Base-by-base conservation (phyloP, 2,329 filamentous ascomycete genomes). In the Tolypocladium capitatum region DNA sequence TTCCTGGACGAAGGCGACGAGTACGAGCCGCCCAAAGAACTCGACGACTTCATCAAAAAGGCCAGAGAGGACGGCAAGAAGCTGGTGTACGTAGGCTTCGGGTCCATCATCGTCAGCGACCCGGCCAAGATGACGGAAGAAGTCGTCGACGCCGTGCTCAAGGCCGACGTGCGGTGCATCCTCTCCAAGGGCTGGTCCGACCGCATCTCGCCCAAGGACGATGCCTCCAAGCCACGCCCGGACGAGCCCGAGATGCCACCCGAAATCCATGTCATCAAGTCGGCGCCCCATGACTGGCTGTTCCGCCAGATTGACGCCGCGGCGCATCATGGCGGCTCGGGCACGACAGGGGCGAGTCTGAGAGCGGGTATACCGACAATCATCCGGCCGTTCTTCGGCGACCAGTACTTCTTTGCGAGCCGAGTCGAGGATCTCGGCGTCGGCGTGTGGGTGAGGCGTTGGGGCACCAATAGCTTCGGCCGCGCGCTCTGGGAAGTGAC, bases 141-240 rank as follows among this genome's bases (percentile, higher is more conserved):
- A n/a, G 86, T 98, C 6, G 83, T 97, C 35, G 87, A 95, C 51
- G 90, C 89, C 0, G 90, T 98, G 0, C 67, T 83, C 44, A 94
- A 90, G 63, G 88, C 92, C 2, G 92, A 94, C 57, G 89, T 98
- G 5, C 83, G 91, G 51, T 97, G 92, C 63, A 89, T 98, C 51
- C 70, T 98, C 10, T 94, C 88, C 41, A 97, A 97, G 64, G 92
- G 92, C 30, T 98, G 92, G 92, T 96, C 89, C 2, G 91, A 97
- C 62, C 83, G 91, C 24, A 57, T 71, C 50, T 68, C 57, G 69
- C 80, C 59, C 68, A 85, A 53, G 69, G 58, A 61, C 6, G 62
- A 61, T 13, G 56, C 55, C 0, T 46, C 53, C 1, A 60, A 78
- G 11, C 65, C 84, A 0, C 80, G 78, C 2, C 62, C 73, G 0